These are phyloP conservation scores for Arachnopeziza araneosa DNA, from an alignment of 2,329 filamentous ascomycete genomes.

Conservation along the genomic window DNA sequence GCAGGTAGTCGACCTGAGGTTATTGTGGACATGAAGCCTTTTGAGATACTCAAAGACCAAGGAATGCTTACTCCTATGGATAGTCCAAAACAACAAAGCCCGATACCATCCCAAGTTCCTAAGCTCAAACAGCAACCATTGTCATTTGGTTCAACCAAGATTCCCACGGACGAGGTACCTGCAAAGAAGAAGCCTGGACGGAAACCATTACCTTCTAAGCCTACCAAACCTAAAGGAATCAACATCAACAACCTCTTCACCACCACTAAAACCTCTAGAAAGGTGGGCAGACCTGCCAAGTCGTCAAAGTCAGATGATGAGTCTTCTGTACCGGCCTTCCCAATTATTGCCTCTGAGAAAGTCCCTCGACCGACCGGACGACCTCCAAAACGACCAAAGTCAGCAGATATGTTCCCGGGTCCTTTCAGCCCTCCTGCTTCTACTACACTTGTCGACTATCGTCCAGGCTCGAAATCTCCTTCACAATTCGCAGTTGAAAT, in stretches of 20 bases:
- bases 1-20: conserved; percentile 38
- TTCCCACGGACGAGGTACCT: conserved; percentile 6
- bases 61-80: conserved; percentile 53
- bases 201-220: conserved; percentile 21
- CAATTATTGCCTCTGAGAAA: not conserved
- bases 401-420: not conserved
- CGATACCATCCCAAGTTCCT: conserved; percentile 16
- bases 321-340: not conserved
- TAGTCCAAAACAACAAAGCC: conserved; percentile 45
- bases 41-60: conserved; percentile 38
- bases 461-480: not conserved
- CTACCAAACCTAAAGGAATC: conserved; percentile 16
- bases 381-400: not conserved
- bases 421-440: not conserved
- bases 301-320: not conserved
- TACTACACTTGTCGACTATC: not conserved
- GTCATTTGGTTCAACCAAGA: conserved; percentile 18
- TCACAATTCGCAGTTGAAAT: not conserved
- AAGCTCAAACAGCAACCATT: conserved; percentile 50
- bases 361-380: not conserved
- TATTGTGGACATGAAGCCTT: conserved; percentile 33
- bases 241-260: conserved; percentile 25
- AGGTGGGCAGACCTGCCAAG: not conserved
- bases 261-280: conserved; percentile 10
- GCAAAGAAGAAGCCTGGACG: conserved; percentile 22